Percentiles rank a stretch among this genome's conserved stretches.
Evolutionary conservation across 2,329 filamentous ascomycete genomes (phyloP).

Genomic region (Aspergillus nomiae): DNA sequence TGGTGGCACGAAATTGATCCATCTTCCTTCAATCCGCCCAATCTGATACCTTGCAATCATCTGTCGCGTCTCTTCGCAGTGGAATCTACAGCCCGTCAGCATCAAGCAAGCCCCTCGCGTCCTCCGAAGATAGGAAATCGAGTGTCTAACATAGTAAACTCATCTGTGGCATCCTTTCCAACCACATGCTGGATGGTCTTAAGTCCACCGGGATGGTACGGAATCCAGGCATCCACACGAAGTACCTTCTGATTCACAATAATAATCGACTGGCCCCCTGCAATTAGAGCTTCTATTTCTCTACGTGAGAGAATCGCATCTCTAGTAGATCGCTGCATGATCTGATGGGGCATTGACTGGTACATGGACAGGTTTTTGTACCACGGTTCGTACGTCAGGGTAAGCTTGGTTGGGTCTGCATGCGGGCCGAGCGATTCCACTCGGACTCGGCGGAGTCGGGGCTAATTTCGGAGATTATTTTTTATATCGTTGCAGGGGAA

Average conservation of each 20-base stretch:
- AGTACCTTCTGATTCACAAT: slow-evolving; percentile 79
- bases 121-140: neutral
- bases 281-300: slow-evolving; percentile 76
- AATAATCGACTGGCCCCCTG: slow-evolving; percentile 73
- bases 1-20: slow-evolving; percentile 84
- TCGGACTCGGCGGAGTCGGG: neutral
- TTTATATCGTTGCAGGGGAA: no score
- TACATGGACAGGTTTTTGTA: neutral
- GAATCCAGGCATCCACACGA: slow-evolving; percentile 82
- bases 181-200: slow-evolving; percentile 90
- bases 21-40: slow-evolving; percentile 74
- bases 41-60: slow-evolving; percentile 80
- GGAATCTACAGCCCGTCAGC: slow-evolving; percentile 60
- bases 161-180: slow-evolving; percentile 88
- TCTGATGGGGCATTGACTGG: neutral
- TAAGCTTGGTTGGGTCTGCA: neutral
- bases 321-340: neutral
- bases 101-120: no score
- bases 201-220: slow-evolving; percentile 87
- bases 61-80: slow-evolving; percentile 72
- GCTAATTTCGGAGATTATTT: neutral
- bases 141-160: slow-evolving; percentile 74
- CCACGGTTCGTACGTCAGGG: neutral
- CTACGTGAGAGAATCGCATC: slow-evolving; percentile 1
- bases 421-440: neutral